phyloP scores from a whole-genome alignment of 805 yeast genomes.

The Helenozyma baotianmanensis region DNA sequence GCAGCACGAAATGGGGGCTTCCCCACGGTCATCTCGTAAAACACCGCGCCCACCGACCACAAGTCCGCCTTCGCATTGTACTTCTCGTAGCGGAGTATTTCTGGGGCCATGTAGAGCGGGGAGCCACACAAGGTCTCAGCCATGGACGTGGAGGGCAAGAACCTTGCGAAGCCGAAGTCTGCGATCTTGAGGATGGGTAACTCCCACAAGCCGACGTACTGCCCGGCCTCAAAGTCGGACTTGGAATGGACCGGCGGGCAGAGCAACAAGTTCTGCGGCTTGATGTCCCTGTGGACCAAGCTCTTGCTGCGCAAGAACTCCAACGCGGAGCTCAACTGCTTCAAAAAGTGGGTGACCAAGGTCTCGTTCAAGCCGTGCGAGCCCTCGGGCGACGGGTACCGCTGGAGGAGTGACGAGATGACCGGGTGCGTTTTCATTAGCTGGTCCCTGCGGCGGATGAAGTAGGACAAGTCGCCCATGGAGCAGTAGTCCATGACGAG shows the following conservation, averaged over 20 bases:
- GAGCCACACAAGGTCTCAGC: conserved; percentile 98
- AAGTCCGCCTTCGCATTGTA: conserved; percentile 96
- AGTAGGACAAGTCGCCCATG: conserved; percentile 85
- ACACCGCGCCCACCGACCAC: conserved; percentile 97
- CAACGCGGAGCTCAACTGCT: conserved; percentile 82
- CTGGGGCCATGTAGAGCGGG: conserved; percentile 98
- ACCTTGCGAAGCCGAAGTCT: conserved; percentile 96
- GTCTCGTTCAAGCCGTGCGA: conserved; percentile 77
- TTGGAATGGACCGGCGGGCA: conserved; percentile 76
- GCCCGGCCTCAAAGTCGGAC: conserved; percentile 49
- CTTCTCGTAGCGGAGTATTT: conserved; percentile 87
- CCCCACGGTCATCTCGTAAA: conserved; percentile 95
- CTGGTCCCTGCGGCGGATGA: conserved; percentile 73
- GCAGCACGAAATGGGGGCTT: conserved; percentile 93
- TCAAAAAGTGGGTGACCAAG: conserved; percentile 76
- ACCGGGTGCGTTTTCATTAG: conserved; percentile 72
- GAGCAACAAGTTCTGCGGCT: conserved; percentile 83
- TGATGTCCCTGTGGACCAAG: conserved; percentile 90
- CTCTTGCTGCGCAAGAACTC: conserved; percentile 76
- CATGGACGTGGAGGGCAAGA: conserved; percentile 86
- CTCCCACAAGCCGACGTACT: conserved; percentile 78
- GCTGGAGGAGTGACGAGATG: conserved; percentile 65
- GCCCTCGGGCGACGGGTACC: conserved; percentile 78
- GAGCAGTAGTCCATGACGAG: conserved; percentile 96
- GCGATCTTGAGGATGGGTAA: conserved; percentile 90